Evolutionary conservation across 192 early-diverging fungal genomes (phyloP).

Genomic region (Ambispora gerdemannii): DNA sequence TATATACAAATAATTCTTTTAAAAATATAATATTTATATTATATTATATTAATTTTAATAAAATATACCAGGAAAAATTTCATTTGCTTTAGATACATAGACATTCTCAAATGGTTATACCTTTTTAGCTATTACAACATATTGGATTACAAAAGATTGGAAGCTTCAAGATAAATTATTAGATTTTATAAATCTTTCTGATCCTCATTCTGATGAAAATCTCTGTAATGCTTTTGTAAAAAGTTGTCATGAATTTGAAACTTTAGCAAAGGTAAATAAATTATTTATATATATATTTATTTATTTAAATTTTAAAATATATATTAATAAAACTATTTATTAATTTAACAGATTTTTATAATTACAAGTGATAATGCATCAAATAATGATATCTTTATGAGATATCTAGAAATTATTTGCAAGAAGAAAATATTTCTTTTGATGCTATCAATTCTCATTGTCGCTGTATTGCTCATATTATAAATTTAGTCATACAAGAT

Average conservation of each 20-base stretch:
- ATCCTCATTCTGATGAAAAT: background rate
- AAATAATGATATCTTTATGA: conserved; percentile 18
- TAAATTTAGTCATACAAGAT: conserved; percentile 4
- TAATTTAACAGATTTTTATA: background rate
- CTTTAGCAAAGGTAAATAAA: background rate
- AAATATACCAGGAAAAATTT: background rate
- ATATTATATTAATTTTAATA: too few relatives aligned
- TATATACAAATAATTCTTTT: too few relatives aligned
- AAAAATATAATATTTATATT: too few relatives aligned
- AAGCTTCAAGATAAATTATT: background rate
- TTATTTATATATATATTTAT: too few relatives aligned
- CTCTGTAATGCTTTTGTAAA: background rate
- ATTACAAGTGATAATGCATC: conserved; percentile 14
- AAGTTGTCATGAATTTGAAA: background rate
- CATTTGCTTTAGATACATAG: background rate
- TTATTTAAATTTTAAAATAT: too few relatives aligned
- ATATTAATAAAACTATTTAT: too few relatives aligned
- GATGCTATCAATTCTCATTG: conserved; percentile 1
- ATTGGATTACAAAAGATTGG: background rate
- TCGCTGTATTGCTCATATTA: conserved; percentile 2
- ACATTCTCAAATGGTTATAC: background rate
- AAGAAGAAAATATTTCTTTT: background rate
- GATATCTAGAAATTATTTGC: background rate
- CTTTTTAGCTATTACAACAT: conserved; percentile 2
- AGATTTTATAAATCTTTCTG: background rate